These are phyloP conservation scores for Trametes punicea DNA, from an alignment of 768 basidiomycete genomes.

Conservation along the genomic window DNA sequence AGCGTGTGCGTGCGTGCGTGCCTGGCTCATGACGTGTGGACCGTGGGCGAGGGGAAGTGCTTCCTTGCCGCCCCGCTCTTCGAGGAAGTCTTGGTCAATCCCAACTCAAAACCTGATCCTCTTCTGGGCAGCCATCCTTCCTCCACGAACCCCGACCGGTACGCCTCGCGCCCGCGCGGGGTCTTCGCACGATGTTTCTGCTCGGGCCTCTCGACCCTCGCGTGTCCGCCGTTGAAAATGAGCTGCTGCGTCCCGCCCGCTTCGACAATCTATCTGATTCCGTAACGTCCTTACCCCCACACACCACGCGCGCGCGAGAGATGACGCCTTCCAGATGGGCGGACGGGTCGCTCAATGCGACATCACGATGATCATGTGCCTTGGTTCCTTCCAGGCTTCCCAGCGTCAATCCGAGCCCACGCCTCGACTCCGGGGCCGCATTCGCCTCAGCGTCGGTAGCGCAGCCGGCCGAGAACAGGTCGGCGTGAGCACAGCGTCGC, in stretches of 20 bases:
- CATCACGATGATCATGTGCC: constrained; percentile 5
- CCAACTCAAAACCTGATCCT: constrained; percentile 11
- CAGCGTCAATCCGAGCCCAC: background rate
- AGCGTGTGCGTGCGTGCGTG: background rate
- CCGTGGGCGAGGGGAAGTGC: background rate
- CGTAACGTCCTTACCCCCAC: background rate
- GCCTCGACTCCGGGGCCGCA: background rate
- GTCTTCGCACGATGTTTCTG: background rate
- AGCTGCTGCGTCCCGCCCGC: background rate
- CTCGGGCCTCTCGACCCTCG: background rate
- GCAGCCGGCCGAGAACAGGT: background rate
- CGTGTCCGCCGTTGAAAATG: background rate
- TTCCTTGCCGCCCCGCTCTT: constrained; percentile 7
- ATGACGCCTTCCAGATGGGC: background rate
- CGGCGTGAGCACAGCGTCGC: background rate
- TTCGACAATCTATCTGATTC: background rate
- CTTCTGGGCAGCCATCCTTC: background rate
- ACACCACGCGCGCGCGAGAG: background rate
- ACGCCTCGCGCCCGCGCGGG: background rate
- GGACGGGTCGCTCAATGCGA: background rate
- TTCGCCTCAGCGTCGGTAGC: background rate
- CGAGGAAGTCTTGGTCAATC: constrained; percentile 16
- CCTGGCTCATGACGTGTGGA: background rate
- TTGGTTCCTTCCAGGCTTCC: background rate
- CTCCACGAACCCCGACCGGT: background rate